Conservation (phyloP, 371 early-diverging fungal genomes). For the Sporodiniella umbellata region DNA sequence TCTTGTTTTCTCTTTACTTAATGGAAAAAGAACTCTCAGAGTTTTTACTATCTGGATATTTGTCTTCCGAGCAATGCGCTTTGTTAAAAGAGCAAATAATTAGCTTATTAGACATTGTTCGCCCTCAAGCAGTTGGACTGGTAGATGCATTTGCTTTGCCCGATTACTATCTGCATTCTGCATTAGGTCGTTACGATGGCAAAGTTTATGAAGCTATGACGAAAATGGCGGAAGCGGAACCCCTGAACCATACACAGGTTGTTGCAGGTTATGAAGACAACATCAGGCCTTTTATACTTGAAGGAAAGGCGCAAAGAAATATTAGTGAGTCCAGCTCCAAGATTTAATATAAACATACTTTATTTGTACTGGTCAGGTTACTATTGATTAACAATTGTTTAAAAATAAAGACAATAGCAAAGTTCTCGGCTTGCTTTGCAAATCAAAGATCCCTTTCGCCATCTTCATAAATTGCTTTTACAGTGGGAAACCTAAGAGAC, state of each 20-base stretch:
- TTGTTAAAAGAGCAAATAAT: slow-evolving; percentile 50
- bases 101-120: slow-evolving; percentile 49
- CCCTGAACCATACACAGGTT: slow-evolving; percentile 59
- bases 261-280: slow-evolving; percentile 56
- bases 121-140: slow-evolving; percentile 69
- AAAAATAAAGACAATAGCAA: no score
- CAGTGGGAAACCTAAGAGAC: slow-evolving; percentile 56
- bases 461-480: slow-evolving; percentile 53
- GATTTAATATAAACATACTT: no score
- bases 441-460: slow-evolving; percentile 24
- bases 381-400: no score
- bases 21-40: slow-evolving; percentile 67
- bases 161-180: slow-evolving; percentile 73
- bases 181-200: slow-evolving; percentile 75
- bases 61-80: slow-evolving; percentile 47
- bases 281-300: slow-evolving; percentile 50
- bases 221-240: slow-evolving; percentile 68
- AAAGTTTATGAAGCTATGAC: slow-evolving; percentile 70
- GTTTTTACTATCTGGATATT: slow-evolving; percentile 55
- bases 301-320: slow-evolving; percentile 18
- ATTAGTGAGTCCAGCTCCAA: no score
- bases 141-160: slow-evolving; percentile 80
- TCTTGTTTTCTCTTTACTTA: slow-evolving; percentile 61
- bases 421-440: no score
- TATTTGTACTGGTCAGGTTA: no score